Conservation (phyloP, 2,329 filamentous ascomycete species). For the Aspergillus fumigatiaffinis region DNA sequence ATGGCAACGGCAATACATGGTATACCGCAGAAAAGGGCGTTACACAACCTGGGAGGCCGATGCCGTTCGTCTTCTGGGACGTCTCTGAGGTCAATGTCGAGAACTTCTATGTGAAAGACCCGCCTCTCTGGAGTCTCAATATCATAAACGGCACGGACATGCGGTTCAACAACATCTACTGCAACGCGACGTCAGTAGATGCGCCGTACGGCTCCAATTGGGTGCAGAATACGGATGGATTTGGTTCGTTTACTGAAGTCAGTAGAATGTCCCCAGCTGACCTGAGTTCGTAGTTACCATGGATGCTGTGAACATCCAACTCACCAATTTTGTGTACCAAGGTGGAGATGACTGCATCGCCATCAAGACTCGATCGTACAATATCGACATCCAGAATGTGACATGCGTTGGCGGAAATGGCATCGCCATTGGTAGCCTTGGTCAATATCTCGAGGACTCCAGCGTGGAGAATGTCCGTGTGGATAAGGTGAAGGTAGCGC, state of each 20-base stretch:
- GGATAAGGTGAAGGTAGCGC: conserved; percentile 37
- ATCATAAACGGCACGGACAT: conserved; percentile 57
- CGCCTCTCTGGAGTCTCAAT: conserved; percentile 49
- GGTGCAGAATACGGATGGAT: conserved; percentile 57
- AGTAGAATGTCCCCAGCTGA: neutral
- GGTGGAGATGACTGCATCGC: conserved; percentile 60
- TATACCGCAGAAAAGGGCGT: conserved; percentile 47
- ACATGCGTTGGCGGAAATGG: conserved; percentile 54
- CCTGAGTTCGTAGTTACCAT: conserved; percentile 43
- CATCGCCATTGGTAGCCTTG: conserved; percentile 50
- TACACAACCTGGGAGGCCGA: conserved; percentile 51
- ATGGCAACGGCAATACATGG: conserved; percentile 54
- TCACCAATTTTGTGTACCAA: conserved; percentile 52
- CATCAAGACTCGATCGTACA: conserved; percentile 60
- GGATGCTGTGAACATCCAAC: conserved; percentile 48
- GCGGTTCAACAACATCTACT: conserved; percentile 48
- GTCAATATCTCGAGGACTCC: conserved; percentile 54
- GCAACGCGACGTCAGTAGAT: conserved; percentile 49
- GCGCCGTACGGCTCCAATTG: conserved; percentile 52
- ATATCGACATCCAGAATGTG: conserved; percentile 51
- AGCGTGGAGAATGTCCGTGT: conserved; percentile 49
- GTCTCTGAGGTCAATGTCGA: conserved; percentile 52
- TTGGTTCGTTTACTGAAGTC: conserved; percentile 29
- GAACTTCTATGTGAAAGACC: conserved; percentile 23
- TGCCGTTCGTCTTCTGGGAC: conserved; percentile 59